phyloP scores from a whole-genome alignment of 169 alveolate species.

The Toxoplasma gondii region DNA sequence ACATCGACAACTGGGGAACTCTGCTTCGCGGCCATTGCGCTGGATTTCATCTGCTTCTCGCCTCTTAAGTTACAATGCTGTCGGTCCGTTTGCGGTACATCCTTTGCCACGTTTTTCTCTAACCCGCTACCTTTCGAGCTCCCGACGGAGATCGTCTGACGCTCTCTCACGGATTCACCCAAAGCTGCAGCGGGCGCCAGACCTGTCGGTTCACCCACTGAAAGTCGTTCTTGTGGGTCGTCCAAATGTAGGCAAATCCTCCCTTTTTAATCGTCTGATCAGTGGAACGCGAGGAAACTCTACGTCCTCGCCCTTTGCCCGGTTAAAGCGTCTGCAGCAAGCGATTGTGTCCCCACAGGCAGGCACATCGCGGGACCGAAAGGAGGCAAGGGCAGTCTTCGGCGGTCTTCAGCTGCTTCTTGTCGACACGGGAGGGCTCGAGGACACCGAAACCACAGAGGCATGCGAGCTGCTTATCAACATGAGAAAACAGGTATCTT shows the following conservation, averaged over 20 bases:
- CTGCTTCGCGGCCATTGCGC: too few relatives aligned
- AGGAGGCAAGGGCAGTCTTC: constrained; percentile 68
- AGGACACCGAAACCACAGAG: constrained; percentile 32
- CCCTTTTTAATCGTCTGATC: constrained; percentile 77
- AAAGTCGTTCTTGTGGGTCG: constrained; percentile 73
- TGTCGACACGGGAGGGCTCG: constrained; percentile 82
- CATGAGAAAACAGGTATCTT: constrained; percentile 23
- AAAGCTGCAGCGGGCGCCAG: constrained; percentile 33
- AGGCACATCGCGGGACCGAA: constrained; percentile 79
- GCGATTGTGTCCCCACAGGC: constrained; percentile 65
- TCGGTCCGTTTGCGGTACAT: too few relatives aligned
- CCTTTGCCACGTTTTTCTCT: too few relatives aligned
- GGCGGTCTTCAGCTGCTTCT: constrained; percentile 54
- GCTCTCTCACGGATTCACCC: not conserved
- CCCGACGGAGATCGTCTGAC: not conserved
- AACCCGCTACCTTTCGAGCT: not conserved
- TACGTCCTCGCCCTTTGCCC: not conserved
- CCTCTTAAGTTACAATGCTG: too few relatives aligned
- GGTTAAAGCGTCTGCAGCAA: constrained; percentile 10
- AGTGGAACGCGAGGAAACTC: constrained; percentile 51
- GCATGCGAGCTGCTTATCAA: not conserved
- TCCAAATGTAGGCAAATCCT: constrained; percentile 80
- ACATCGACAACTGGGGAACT: too few relatives aligned
- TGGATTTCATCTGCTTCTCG: too few relatives aligned
- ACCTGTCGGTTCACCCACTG: constrained; percentile 1